Conservation (phyloP, 2,329 filamentous ascomycete species). For the Dactylellina sp. region DNA sequence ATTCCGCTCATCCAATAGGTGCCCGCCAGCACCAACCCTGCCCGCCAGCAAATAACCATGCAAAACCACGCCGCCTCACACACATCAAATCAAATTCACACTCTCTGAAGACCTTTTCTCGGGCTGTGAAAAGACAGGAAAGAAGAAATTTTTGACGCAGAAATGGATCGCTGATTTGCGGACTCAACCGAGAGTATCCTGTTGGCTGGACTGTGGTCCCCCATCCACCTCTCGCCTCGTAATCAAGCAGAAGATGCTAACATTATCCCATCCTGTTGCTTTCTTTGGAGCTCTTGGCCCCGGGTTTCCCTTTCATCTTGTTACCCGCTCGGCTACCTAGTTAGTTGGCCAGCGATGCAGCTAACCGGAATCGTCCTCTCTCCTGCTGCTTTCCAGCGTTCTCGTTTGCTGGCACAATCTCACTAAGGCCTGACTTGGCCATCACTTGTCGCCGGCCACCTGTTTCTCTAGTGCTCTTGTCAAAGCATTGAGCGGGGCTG, state of each 20-base stretch:
- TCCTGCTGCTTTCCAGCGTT: conserved; percentile 24
- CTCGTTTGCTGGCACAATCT: conserved; percentile 50
- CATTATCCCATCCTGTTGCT: conserved; percentile 7
- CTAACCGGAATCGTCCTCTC: conserved; percentile 25
- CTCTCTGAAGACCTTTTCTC: conserved; percentile 35
- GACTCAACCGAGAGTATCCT: conserved; percentile 3
- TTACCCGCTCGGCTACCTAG: conserved; percentile 47
- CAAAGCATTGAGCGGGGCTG: conserved; percentile 23
- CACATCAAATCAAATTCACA: conserved; percentile 37
- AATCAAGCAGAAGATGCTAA: conserved; percentile 8
- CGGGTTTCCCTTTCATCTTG: conserved; percentile 31
- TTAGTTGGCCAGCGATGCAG: conserved; percentile 53
- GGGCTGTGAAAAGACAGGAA: no score
- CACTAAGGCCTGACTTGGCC: conserved; percentile 36
- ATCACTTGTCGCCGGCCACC: conserved; percentile 55
- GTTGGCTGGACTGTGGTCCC: conserved; percentile 9
- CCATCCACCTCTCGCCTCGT: conserved; percentile 17
- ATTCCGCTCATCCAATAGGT: conserved; percentile 39
- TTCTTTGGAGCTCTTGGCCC: conserved; percentile 48
- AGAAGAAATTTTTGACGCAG: conserved; percentile 16
- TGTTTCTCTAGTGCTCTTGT: conserved; percentile 24
- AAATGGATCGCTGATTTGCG: conserved; percentile 24
- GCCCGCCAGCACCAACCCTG: conserved; percentile 54
- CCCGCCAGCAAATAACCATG: conserved; percentile 55
- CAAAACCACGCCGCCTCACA: conserved; percentile 53